Conservation (phyloP, 192 early-diverging fungal genomes). For the Backusella tarrabulga region DNA sequence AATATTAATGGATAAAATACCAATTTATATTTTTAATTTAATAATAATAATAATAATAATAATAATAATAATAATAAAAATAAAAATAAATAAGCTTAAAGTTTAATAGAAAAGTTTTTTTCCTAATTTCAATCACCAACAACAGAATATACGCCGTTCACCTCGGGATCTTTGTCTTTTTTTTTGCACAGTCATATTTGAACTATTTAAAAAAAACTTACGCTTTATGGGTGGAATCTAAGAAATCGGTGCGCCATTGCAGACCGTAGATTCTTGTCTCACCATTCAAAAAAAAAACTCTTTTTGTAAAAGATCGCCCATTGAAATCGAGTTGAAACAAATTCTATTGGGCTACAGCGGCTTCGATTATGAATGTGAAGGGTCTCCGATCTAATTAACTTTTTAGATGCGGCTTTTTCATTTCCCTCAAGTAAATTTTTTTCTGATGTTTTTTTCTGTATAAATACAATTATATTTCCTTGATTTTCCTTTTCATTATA, state of each 20-base stretch:
- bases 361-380: conserved; percentile 6
- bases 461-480: neutral
- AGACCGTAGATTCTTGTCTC: neutral
- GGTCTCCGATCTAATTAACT: conserved; percentile 11
- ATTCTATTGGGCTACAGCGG: neutral
- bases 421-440: conserved; percentile 2
- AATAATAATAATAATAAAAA: no score
- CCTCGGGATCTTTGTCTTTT: neutral
- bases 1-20: no score
- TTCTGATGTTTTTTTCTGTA: neutral
- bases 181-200: neutral
- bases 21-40: no score
- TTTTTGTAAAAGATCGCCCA: conserved; percentile 2
- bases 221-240: neutral
- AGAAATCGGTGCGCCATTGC: neutral
- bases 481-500: conserved; percentile 1
- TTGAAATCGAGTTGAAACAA: neutral
- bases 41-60: no score
- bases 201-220: neutral
- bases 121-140: neutral
- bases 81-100: neutral
- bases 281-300: neutral
- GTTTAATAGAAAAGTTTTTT: neutral
- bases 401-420: neutral
- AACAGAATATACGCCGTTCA: neutral